phyloP scores from a whole-genome alignment of 140 eudicot genomes.

The Anethum foeniculum region DNA sequence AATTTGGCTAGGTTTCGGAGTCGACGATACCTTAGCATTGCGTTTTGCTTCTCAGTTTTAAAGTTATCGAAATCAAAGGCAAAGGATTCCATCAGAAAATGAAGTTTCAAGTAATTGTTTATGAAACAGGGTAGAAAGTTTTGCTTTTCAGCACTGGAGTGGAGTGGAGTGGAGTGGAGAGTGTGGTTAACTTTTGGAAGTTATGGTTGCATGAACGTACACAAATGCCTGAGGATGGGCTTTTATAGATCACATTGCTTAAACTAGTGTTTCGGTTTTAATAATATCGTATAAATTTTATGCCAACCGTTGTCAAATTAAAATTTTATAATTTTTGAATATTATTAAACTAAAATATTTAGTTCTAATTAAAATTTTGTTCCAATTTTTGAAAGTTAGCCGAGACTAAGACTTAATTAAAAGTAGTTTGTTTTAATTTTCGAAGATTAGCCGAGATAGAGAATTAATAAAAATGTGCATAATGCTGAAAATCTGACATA shows the following conservation, averaged over 20 bases:
- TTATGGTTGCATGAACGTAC: background rate
- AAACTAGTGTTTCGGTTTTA: no score
- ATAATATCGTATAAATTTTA: no score
- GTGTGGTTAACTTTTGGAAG: background rate
- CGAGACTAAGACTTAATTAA: no score
- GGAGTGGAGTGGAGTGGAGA: background rate
- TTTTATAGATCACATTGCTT: background rate
- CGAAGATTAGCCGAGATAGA: no score
- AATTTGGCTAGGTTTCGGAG: constrained; percentile 35
- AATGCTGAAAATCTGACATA: no score
- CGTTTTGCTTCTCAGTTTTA: constrained; percentile 37
- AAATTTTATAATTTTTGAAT: no score
- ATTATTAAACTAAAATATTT: no score
- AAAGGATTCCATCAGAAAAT: constrained; percentile 33
- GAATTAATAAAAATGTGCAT: no score
- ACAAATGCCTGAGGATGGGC: background rate
- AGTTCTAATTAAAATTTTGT: no score
- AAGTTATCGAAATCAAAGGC: constrained; percentile 33
- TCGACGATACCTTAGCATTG: constrained; percentile 28
- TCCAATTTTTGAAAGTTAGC: no score
- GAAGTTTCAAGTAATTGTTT: background rate
- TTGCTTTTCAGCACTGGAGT: background rate
- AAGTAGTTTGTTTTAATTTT: no score
- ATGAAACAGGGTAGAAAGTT: background rate
- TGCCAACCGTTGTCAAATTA: no score